phyloP scores from a whole-genome alignment of 805 yeast genomes.

The Wickerhamomyces tratensis region DNA sequence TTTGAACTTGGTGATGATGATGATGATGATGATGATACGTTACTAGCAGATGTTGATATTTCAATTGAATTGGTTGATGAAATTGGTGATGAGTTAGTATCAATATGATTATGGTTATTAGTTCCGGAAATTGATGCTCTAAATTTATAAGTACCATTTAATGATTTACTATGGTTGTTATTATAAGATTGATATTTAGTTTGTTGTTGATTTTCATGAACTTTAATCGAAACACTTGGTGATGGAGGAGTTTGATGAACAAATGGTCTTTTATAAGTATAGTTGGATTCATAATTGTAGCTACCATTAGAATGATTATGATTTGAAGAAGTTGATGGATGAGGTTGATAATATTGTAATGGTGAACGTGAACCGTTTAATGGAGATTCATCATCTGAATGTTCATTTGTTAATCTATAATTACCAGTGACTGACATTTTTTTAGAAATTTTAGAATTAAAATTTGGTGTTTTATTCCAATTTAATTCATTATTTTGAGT shows the following conservation, averaged over 20 bases:
- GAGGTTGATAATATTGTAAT: not conserved
- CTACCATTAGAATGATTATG: constrained; percentile 4
- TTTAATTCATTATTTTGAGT: constrained; percentile 1
- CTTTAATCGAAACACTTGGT: not conserved
- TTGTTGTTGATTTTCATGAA: not conserved
- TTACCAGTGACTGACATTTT: constrained; percentile 11
- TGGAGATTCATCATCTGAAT: constrained; percentile 8
- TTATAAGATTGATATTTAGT: not conserved
- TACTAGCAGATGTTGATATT: too few relatives aligned
- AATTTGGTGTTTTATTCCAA: constrained; percentile 13
- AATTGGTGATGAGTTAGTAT: constrained; percentile 5
- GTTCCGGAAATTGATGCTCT: not conserved
- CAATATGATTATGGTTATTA: too few relatives aligned
- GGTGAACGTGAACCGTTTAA: not conserved
- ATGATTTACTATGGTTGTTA: too few relatives aligned
- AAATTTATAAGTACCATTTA: not conserved
- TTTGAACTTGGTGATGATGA: constrained; percentile 2
- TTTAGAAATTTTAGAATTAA: constrained; percentile 20
- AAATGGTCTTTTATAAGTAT: constrained; percentile 1
- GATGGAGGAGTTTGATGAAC: not conserved
- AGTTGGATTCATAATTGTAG: constrained; percentile 9
- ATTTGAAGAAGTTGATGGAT: not conserved
- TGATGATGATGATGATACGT: constrained; percentile 1
- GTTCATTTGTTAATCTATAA: constrained; percentile 2
- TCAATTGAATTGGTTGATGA: not conserved